These are phyloP conservation scores for Starmerella roubikii DNA, from an alignment of 805 yeast species.

Conservation along the genomic window DNA sequence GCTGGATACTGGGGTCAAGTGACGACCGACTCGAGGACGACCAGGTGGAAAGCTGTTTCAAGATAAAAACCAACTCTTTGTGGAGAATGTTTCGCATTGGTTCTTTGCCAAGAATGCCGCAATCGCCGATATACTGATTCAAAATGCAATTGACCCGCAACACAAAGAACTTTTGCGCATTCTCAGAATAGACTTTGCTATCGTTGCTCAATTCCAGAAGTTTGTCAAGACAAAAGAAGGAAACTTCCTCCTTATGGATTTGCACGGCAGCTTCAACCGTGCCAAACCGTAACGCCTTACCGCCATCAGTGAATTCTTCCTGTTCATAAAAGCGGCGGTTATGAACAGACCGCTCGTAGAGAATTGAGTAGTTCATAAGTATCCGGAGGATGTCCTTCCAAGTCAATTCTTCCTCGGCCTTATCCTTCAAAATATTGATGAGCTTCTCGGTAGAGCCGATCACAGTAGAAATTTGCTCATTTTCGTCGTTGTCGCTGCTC, in stretches of 20 bases:
- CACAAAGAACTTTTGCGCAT: conserved; percentile 5
- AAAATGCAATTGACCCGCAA: conserved; percentile 32
- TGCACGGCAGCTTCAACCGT: conserved; percentile 40
- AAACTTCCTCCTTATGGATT: conserved; percentile 35
- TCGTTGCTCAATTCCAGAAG: conserved; percentile 31
- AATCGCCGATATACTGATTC: conserved; percentile 51
- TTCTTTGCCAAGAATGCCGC: conserved; percentile 39
- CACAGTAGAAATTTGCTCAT: conserved; percentile 2
- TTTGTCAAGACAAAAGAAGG: conserved; percentile 45
- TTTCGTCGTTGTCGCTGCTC: background rate
- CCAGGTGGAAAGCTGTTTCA: conserved; percentile 13
- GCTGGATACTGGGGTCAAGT: background rate
- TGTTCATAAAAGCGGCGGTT: conserved; percentile 23
- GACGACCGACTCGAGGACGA: background rate
- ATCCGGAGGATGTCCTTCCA: conserved; percentile 28
- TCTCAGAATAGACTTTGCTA: background rate
- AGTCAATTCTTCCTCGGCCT: conserved; percentile 25
- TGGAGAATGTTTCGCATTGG: conserved; percentile 60
- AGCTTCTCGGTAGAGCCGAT: conserved; percentile 6
- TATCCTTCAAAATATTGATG: conserved; percentile 22
- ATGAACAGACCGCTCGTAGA: conserved; percentile 40
- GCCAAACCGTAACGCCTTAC: conserved; percentile 32
- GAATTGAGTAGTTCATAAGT: conserved; percentile 43
- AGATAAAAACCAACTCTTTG: conserved; percentile 37
- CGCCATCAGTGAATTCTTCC: conserved; percentile 27